Base-by-base conservation (phyloP, 441 rosid genomes). In the Flueggea neowawraea region DNA sequence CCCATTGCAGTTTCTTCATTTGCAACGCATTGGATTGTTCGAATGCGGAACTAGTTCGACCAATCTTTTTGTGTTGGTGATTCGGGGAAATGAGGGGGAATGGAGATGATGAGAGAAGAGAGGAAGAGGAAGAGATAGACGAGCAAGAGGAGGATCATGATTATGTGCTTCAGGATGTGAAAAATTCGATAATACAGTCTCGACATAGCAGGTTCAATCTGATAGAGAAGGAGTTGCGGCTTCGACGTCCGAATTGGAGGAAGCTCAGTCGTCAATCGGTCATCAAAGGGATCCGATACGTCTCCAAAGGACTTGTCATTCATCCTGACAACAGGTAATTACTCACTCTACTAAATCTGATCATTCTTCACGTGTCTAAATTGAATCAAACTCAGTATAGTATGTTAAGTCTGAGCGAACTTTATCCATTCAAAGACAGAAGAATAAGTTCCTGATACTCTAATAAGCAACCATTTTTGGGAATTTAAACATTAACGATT, bases 301-400 rank as follows among this genome's bases (percentile, higher is more conserved):
- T 80, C 73, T 76, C 73, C 59, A 67, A 15, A 36, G 75, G 87
- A 36, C 68, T 72, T 65, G 62, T 78, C 63, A 83, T 93, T 62
- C 80, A 79, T 69, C 98, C 97, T 4, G 86, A 83, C 0, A 84
- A 67, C 78, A 88, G 93, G 98, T 94, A 6, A 28, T 31, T 6
- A 13, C 22, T 10, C 13, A 10, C 9, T 33, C 61, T 0, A n/a
- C n/a, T n/a, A n/a, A n/a, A n/a, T n/a, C n/a, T n/a, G n/a, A n/a
- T n/a, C n/a, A n/a, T n/a, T 41, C 11, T 32, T 31, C 15, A 13
- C 15, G 47, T 33, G 4, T 33, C 6, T 33, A 33, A 33, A 33
- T 33, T 33, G 39, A 33, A 6, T 33, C 6, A 4, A 33, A 6
- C 39, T 6, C n/a, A n/a, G 39, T 33, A n/a, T 33, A 33, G 4